phyloP scores from a whole-genome alignment of 768 basidiomycete genomes.

The Neoboletus magnificus region DNA sequence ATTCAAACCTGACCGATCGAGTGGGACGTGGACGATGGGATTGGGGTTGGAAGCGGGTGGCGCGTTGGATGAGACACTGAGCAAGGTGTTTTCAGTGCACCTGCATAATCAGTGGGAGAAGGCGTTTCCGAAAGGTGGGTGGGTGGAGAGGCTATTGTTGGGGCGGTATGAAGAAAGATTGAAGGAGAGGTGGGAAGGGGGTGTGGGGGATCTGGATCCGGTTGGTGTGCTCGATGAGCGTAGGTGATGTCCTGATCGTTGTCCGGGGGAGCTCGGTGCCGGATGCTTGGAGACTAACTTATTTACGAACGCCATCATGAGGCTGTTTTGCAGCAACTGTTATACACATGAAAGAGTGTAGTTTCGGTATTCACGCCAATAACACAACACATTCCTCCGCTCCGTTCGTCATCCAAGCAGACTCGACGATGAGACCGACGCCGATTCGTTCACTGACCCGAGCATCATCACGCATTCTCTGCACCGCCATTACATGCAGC shows the following conservation, averaged over 20 bases:
- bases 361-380: conserved; percentile 5
- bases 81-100: conserved; percentile 83
- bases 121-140: conserved; percentile 74
- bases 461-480: not conserved
- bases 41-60: conserved; percentile 59
- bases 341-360: not conserved
- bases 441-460: conserved; percentile 20
- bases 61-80: conserved; percentile 56
- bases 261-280: not conserved
- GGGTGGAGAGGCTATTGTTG: conserved; percentile 82
- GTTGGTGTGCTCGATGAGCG: not conserved
- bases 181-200: not conserved
- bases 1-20: conserved; percentile 55
- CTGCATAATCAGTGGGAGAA: conserved; percentile 97
- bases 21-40: conserved; percentile 67
- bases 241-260: not conserved
- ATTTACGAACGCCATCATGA: no score
- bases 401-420: conserved; percentile 13
- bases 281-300: not conserved
- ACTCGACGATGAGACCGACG: conserved; percentile 17
- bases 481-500: conserved; percentile 24
- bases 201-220: not conserved
- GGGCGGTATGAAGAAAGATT: conserved; percentile 50
- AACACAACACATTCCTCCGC: conserved; percentile 8
- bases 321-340: not conserved